Evolutionary conservation across 208 protist species (phyloP).

Genomic region (Leishmania arabica): DNA sequence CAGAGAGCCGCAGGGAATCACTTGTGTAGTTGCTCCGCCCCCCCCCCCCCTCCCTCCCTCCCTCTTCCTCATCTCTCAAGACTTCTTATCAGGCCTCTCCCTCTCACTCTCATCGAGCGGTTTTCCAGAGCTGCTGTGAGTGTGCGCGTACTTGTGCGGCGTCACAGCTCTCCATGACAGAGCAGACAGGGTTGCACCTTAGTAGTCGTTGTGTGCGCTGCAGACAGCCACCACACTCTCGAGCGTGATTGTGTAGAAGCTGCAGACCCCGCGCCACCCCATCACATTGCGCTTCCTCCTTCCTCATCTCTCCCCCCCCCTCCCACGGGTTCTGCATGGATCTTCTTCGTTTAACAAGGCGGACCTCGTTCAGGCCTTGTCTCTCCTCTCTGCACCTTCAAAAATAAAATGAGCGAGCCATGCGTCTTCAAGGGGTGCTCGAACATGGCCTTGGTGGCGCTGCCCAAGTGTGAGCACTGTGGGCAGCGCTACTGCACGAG

Average conservation of each 20-base stretch:
- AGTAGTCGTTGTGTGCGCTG: background rate
- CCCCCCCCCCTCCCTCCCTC: background rate
- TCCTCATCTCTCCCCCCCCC: background rate
- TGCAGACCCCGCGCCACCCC: background rate
- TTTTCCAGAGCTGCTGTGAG: background rate
- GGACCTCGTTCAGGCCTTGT: constrained; percentile 4
- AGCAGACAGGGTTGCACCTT: background rate
- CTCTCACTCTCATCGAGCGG: background rate
- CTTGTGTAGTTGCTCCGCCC: background rate
- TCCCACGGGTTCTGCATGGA: background rate
- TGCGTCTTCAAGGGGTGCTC: constrained; percentile 36
- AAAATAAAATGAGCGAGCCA: constrained; percentile 45
- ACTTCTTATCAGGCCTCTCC: background rate
- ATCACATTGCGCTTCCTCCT: background rate
- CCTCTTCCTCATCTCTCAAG: background rate
- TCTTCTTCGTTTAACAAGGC: background rate
- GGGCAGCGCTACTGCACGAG: constrained; percentile 63
- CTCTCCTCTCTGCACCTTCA: constrained; percentile 9
- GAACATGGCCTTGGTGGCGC: constrained; percentile 47
- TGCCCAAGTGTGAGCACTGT: constrained; percentile 78
- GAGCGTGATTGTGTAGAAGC: background rate
- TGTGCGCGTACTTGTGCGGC: no score
- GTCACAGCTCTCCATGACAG: background rate
- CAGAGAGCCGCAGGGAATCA: background rate
- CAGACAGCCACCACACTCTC: background rate